A percentile compares a stretch with the other conserved stretches of the same genome.
Conservation (phyloP, 225 moss, liverwort and hornwort species). For the Straminergon stramineum region DNA sequence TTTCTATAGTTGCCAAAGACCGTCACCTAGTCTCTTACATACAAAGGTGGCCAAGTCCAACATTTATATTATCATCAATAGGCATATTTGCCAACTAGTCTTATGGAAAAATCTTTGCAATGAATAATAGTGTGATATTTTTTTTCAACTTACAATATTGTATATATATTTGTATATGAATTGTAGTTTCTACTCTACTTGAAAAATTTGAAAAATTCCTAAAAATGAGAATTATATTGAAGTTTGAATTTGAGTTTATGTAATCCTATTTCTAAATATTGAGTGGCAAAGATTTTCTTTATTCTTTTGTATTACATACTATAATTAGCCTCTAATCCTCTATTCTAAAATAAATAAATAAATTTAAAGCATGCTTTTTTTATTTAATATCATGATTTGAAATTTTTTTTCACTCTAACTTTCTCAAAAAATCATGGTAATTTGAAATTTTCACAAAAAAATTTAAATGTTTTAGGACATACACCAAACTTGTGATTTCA, state of each 20-base stretch:
- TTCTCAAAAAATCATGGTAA: background rate
- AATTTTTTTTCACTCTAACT: background rate
- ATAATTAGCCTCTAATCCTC: background rate
- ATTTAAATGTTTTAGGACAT: background rate
- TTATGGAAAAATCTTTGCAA: background rate
- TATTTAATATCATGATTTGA: background rate
- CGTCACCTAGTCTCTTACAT: background rate
- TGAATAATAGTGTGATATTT: background rate
- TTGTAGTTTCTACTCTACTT: background rate
- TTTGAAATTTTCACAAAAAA: background rate
- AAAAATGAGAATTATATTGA: background rate
- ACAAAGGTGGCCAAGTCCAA: accelerated
- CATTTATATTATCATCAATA: background rate
- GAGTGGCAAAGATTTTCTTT: background rate
- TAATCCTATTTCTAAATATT: background rate
- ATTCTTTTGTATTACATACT: too few relatives aligned
- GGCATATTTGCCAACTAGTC: background rate
- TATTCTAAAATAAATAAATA: background rate
- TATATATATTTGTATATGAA: background rate
- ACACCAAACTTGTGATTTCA: background rate
- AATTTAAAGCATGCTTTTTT: background rate
- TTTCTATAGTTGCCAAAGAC: accelerated
- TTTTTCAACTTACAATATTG: background rate
- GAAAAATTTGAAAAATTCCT: background rate
- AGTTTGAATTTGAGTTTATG: background rate